These are phyloP conservation scores for Botrytis cinerea DNA, from an alignment of 2,329 filamentous ascomycete genomes.

Conservation along the genomic window DNA sequence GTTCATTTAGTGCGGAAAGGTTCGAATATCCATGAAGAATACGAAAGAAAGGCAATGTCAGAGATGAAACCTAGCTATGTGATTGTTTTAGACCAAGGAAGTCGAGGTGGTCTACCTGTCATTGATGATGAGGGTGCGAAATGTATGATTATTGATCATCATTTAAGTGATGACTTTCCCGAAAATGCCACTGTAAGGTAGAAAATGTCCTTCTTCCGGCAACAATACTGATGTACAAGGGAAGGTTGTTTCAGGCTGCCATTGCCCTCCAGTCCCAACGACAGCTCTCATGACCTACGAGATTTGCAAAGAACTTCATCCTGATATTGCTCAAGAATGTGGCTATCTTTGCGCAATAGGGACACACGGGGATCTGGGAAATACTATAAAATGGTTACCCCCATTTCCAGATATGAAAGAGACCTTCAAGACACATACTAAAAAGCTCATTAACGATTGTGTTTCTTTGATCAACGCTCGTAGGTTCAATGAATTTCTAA, in stretches of 20 bases:
- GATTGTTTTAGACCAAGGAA: constrained; percentile 67
- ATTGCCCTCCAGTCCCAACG: constrained; percentile 66
- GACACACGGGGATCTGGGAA: constrained; percentile 67
- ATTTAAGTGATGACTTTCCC: constrained; percentile 60
- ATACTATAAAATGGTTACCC: constrained; percentile 62
- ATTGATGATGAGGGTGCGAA: constrained; percentile 50
- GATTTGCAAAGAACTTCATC: constrained; percentile 60
- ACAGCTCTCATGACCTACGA: constrained; percentile 64
- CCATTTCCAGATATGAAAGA: constrained; percentile 67
- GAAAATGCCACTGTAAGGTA: constrained; percentile 38
- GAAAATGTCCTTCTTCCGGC: no score
- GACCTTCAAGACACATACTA: constrained; percentile 61
- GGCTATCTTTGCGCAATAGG: constrained; percentile 66
- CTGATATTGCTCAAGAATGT: constrained; percentile 50
- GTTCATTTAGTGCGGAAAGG: constrained; percentile 63
- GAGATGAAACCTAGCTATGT: constrained; percentile 55
- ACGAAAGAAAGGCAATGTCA: constrained; percentile 54
- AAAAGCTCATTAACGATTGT: constrained; percentile 62
- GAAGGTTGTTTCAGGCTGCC: constrained; percentile 60
- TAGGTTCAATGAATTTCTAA: constrained; percentile 24
- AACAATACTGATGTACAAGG: background rate
- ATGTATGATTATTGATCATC: constrained; percentile 66
- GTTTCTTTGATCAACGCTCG: constrained; percentile 65
- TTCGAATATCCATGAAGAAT: constrained; percentile 56
- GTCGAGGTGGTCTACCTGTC: constrained; percentile 55